Percentiles rank a stretch among this genome's conserved stretches.
Evolutionary conservation across 345 rosid genomes (phyloP).

Genomic region (Tarenaya hassleriana): DNA sequence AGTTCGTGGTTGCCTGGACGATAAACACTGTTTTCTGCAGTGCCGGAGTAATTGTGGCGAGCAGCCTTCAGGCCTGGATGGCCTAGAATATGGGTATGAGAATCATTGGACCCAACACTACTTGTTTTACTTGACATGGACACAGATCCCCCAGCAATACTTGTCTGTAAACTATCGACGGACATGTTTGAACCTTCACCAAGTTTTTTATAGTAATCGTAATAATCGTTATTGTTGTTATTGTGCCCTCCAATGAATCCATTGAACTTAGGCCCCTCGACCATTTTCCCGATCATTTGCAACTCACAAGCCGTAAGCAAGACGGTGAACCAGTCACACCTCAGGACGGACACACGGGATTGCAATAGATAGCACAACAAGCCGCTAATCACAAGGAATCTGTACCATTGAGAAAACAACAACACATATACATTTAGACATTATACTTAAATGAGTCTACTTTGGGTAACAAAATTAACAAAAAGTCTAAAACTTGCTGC

Average conservation of each 20-base stretch:
- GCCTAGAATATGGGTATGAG: slow-evolving; percentile 56
- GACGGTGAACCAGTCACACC: too few species aligned
- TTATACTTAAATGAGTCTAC: background rate
- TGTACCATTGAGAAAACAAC: background rate
- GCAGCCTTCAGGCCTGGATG: slow-evolving; percentile 53
- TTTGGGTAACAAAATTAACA: background rate
- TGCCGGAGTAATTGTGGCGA: slow-evolving; percentile 35
- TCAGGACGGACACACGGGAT: too few species aligned
- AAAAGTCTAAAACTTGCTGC: background rate
- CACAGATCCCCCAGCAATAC: slow-evolving; percentile 59
- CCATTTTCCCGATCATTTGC: slow-evolving; percentile 46
- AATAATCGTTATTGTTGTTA: slow-evolving; percentile 34
- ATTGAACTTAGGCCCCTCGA: slow-evolving; percentile 47
- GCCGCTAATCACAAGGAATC: background rate
- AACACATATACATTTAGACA: background rate
- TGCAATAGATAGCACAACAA: background rate
- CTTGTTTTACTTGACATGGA: slow-evolving; percentile 60
- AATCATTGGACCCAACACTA: slow-evolving; percentile 66
- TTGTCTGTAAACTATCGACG: slow-evolving; percentile 53
- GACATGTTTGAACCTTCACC: slow-evolving; percentile 68
- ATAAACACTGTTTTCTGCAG: slow-evolving; percentile 49
- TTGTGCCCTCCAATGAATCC: slow-evolving; percentile 44
- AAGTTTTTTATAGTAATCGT: slow-evolving; percentile 53
- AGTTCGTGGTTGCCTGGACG: slow-evolving; percentile 53
- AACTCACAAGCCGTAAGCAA: slow-evolving; percentile 15